Evolutionary conservation across 306 rosid species (phyloP).

Genomic region (Alnus rubra): DNA sequence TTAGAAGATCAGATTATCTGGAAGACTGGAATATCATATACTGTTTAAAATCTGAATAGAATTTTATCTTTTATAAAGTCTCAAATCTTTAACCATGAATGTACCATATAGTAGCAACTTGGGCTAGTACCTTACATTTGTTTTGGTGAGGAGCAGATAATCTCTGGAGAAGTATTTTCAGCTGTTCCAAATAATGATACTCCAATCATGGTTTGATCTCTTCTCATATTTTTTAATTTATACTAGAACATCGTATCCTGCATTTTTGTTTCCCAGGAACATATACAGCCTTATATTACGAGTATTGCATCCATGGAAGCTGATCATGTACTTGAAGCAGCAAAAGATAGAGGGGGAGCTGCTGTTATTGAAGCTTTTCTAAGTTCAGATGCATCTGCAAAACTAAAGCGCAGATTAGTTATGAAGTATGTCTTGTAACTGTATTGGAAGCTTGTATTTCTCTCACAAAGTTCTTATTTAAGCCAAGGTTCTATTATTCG

Average conservation of each 20-base stretch:
- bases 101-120: not conserved
- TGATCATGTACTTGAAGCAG: slow-evolving; percentile 60
- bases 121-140: not conserved
- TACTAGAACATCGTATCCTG: not conserved
- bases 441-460: slow-evolving; percentile 27
- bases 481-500: not conserved
- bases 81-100: not conserved
- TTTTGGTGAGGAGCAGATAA: not conserved
- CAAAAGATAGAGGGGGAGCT: slow-evolving; percentile 66
- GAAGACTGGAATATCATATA: not conserved
- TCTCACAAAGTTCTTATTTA: slow-evolving; percentile 14
- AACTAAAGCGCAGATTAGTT: slow-evolving; percentile 69
- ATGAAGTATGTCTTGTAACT: slow-evolving; percentile 51
- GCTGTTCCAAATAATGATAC: not conserved
- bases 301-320: slow-evolving; percentile 70
- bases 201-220: not conserved
- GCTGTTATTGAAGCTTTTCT: slow-evolving; percentile 86
- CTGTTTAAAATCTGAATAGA: not conserved
- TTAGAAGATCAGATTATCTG: not conserved
- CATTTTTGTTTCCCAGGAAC: slow-evolving; percentile 48
- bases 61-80: not conserved
- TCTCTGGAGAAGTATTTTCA: not conserved
- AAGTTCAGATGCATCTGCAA: slow-evolving; percentile 68
- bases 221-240: slow-evolving; percentile 6
- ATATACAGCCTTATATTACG: slow-evolving; percentile 62